Evolutionary conservation across 2,329 filamentous ascomycete genomes (phyloP).

Genomic region (Chrysosporium keratinophilum): DNA sequence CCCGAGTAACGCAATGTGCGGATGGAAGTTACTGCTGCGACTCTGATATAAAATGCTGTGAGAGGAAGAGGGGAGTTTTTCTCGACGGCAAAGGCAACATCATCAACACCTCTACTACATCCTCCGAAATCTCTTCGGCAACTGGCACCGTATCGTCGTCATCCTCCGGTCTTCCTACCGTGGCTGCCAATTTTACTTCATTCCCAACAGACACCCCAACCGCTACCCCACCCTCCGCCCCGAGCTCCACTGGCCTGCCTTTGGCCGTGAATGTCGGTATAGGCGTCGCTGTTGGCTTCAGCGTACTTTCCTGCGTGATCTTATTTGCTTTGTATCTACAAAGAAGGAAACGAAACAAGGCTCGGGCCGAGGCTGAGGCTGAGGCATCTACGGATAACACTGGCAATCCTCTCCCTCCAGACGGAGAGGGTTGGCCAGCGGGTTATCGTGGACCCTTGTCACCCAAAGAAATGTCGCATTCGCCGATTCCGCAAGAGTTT

Average conservation of each 20-base stretch:
- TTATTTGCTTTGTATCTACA: conserved; percentile 5
- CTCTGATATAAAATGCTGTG: conserved; percentile 7
- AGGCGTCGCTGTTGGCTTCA: conserved; percentile 10
- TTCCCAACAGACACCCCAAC: background rate
- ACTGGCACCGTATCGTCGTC: background rate
- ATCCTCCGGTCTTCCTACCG: background rate
- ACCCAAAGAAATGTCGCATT: conserved; percentile 7
- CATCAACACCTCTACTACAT: background rate
- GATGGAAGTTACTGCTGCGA: conserved; percentile 12
- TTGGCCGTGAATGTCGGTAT: conserved; percentile 8
- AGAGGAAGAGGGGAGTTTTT: background rate
- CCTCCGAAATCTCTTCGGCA: background rate
- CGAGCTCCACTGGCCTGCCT: background rate
- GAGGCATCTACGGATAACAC: background rate
- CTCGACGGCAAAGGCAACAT: conserved; percentile 10
- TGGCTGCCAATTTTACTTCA: background rate
- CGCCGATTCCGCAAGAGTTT: conserved; percentile 4
- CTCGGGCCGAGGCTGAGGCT: background rate
- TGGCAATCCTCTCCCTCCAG: background rate
- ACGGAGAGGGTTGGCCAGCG: background rate
- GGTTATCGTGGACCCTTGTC: background rate
- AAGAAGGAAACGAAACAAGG: background rate
- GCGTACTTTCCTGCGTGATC: conserved; percentile 7
- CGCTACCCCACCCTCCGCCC: background rate
- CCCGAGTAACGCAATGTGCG: conserved; percentile 7